Base-by-base conservation (phyloP, 352 stramenopile species). In the Globisporangium canariense region DNA sequence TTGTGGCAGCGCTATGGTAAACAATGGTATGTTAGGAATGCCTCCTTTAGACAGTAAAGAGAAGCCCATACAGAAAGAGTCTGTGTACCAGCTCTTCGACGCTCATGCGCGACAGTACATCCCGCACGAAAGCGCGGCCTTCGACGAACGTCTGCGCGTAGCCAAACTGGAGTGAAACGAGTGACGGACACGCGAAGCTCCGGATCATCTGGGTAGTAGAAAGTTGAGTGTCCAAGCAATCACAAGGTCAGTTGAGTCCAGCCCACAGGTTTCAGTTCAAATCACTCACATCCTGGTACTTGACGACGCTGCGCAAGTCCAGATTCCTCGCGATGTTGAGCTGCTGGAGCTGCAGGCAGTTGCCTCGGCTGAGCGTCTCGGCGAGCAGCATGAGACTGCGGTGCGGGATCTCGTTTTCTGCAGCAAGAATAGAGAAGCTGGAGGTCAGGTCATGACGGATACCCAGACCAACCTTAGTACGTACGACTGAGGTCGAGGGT, bases 311-410 rank as follows among this genome's bases (percentile, higher is more conserved):
- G 47, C 66, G 68, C 16, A 82, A 30, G 32, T 69, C 60, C 2
- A 74, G 22, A 43, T 90, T 89, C 13, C 72, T 65, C 7, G 81
- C 75, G 20, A 90, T 64, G 43, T 89, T 83, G 47, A 90, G 74
- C 3, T 78, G 58, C 36, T 82, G 74, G 3, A 90, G 72, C 47
- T 86, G 67, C 3, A 60, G 55, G 62, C 74, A 88, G 13, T 74
- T 67, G 28, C 73, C 66, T 25, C 55, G 55, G n/a, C 51, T n/a
- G 10, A 90, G 52, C 36, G 73, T 74, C 20, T 89, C 77, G 14
- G 65, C 71, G 13, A 90, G 66, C 6, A 67, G 62, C 50, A 71
- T 55, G 9, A 86, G 69, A 20, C 63, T 68, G 14, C 71, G 70
- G 11, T 77, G 56, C 18, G 79, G 66, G 47, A 90, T 81, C 32